Evolutionary conservation across 2,329 filamentous ascomycete species (phyloP).

Genomic region (Elsinoe necatrix): DNA sequence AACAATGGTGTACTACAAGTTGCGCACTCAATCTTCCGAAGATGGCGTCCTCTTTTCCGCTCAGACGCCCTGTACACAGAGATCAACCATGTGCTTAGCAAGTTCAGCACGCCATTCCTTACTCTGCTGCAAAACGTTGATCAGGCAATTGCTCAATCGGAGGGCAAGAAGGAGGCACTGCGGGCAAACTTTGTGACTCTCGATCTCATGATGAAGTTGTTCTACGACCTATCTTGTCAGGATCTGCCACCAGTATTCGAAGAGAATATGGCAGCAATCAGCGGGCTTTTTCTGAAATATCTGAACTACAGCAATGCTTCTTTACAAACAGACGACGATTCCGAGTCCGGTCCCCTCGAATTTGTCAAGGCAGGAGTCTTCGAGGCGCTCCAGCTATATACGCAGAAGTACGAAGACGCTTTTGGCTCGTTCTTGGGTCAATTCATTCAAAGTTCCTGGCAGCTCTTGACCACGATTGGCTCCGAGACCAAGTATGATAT

Average conservation of each 20-base stretch:
- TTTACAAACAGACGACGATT: slow-evolving; percentile 78
- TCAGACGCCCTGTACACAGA: slow-evolving; percentile 90
- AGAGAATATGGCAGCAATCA: slow-evolving; percentile 70
- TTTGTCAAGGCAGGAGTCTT: slow-evolving; percentile 90
- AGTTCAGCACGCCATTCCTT: slow-evolving; percentile 78
- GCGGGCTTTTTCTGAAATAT: slow-evolving; percentile 81
- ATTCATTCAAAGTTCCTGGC: slow-evolving; percentile 89
- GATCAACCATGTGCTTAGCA: slow-evolving; percentile 87
- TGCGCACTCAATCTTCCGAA: slow-evolving; percentile 93
- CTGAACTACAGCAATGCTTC: slow-evolving; percentile 79
- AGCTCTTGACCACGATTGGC: slow-evolving; percentile 75
- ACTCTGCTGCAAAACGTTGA: slow-evolving; percentile 68
- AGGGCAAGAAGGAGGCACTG: slow-evolving; percentile 64
- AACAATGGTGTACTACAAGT: slow-evolving; percentile 95
- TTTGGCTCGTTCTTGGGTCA: slow-evolving; percentile 71
- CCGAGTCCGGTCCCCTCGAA: slow-evolving; percentile 75
- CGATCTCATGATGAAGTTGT: slow-evolving; percentile 80
- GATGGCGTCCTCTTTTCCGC: slow-evolving; percentile 89
- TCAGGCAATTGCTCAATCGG: slow-evolving; percentile 61
- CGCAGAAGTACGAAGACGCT: slow-evolving; percentile 91
- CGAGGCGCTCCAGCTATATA: slow-evolving; percentile 79
- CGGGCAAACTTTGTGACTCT: slow-evolving; percentile 75
- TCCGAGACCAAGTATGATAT: slow-evolving; percentile 88
- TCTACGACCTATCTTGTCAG: slow-evolving; percentile 96
- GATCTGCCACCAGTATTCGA: slow-evolving; percentile 93